Evolutionary conservation across 345 rosid species (phyloP).

Genomic region (Hypericum androsaemum): DNA sequence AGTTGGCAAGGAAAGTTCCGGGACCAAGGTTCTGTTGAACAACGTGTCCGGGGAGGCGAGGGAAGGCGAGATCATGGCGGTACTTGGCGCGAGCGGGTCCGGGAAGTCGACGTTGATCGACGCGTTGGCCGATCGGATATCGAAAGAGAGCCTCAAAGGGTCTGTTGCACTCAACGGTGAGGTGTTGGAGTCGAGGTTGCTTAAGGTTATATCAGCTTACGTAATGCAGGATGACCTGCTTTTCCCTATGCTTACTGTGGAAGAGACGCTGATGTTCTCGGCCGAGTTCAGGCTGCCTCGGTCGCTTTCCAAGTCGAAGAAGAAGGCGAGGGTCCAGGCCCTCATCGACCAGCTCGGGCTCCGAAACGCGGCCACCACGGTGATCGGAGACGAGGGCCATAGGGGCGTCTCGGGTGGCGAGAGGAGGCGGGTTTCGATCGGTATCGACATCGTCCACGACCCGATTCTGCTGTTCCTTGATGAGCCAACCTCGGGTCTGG

Average conservation of each 20-base stretch:
- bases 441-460: constrained; percentile 21
- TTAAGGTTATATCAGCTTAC: constrained; percentile 85
- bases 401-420: constrained; percentile 94
- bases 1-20: constrained; percentile 17
- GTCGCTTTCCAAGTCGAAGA: constrained; percentile 57
- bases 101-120: too few species aligned
- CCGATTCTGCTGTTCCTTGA: constrained; percentile 24
- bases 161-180: constrained; percentile 55
- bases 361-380: constrained; percentile 65
- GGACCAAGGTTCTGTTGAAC: too few species aligned
- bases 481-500: constrained; percentile 34
- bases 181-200: constrained; percentile 51
- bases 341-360: constrained; percentile 79
- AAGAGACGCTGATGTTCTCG: constrained; percentile 87
- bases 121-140: too few species aligned
- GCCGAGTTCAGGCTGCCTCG: constrained; percentile 95
- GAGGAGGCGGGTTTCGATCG: constrained; percentile 79
- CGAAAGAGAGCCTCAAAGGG: neutral
- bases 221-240: constrained; percentile 95
- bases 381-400: constrained; percentile 93
- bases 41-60: too few species aligned
- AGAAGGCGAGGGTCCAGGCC: constrained; percentile 71
- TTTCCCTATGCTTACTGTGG: constrained; percentile 66
- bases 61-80: too few species aligned
- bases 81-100: too few species aligned